Percentiles rank a stretch among this genome's conserved stretches.
Evolutionary conservation across 2,329 filamentous ascomycete species (phyloP).

Genomic region (Curvularia eragrostidis): DNA sequence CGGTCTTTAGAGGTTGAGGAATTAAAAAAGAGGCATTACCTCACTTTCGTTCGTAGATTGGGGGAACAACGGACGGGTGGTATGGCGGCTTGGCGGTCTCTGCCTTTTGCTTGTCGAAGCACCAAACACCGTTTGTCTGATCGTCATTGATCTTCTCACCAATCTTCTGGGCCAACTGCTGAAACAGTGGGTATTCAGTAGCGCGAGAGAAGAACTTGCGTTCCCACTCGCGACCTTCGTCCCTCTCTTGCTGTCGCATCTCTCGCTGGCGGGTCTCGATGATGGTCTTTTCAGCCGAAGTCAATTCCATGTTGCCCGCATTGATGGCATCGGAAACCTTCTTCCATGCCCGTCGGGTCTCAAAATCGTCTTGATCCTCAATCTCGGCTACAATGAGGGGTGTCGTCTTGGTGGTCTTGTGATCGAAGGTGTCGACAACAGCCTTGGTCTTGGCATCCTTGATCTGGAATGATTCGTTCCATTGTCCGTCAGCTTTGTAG

Average conservation of each 20-base stretch:
- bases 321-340: slow-evolving; percentile 83
- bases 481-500: slow-evolving; percentile 88
- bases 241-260: slow-evolving; percentile 74
- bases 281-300: slow-evolving; percentile 79
- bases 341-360: slow-evolving; percentile 86
- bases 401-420: slow-evolving; percentile 61
- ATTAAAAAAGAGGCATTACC: background rate
- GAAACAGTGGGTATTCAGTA: slow-evolving; percentile 53
- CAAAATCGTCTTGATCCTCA: slow-evolving; percentile 82
- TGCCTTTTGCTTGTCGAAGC: slow-evolving; percentile 66
- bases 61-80: slow-evolving; percentile 36
- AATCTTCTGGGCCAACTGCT: slow-evolving; percentile 55
- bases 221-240: slow-evolving; percentile 79
- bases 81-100: slow-evolving; percentile 37
- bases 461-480: slow-evolving; percentile 83
- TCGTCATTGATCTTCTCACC: slow-evolving; percentile 63
- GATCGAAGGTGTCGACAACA: slow-evolving; percentile 55
- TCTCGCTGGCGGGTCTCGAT: slow-evolving; percentile 90
- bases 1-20: background rate
- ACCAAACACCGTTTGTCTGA: slow-evolving; percentile 74
- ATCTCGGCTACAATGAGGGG: slow-evolving; percentile 74
- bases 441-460: slow-evolving; percentile 66
- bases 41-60: slow-evolving; percentile 35
- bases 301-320: slow-evolving; percentile 82
- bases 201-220: slow-evolving; percentile 75